Conservation (phyloP, 305 asterid species). For the Fraxinus dipetala region DNA sequence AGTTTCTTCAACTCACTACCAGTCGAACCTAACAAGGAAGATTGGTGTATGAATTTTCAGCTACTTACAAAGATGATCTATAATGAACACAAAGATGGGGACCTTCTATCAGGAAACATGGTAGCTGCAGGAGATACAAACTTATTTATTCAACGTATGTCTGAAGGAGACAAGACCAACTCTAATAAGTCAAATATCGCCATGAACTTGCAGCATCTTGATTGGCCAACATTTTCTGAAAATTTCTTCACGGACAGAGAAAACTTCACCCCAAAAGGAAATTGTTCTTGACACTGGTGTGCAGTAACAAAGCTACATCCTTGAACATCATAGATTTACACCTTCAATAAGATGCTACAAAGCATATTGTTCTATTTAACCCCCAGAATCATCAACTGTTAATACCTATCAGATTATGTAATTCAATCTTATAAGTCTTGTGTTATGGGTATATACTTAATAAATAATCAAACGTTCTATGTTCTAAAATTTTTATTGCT, state of each 20-base stretch:
- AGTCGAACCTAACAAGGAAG: not conserved
- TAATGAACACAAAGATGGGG: not conserved
- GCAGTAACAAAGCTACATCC: not conserved
- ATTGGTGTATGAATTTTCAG: not conserved
- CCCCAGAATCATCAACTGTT: not conserved
- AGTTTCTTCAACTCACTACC: not conserved
- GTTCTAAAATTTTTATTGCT: not conserved
- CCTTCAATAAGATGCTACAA: conserved; percentile 16
- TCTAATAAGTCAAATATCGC: conserved; percentile 8
- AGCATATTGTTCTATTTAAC: not conserved
- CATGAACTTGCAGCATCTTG: conserved; percentile 10
- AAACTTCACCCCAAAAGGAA: not conserved
- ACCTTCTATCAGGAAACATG: not conserved
- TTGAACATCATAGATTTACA: not conserved
- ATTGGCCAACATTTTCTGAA: conserved; percentile 13
- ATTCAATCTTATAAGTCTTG: not conserved
- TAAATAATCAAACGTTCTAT: not conserved
- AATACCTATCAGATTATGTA: not conserved
- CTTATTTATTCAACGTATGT: not conserved
- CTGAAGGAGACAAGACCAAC: conserved; percentile 9
- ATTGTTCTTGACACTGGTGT: not conserved
- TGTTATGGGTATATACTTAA: not conserved
- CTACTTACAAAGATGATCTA: not conserved
- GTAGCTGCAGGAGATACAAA: conserved; percentile 4
- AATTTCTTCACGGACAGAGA: not conserved